These are phyloP conservation scores for Paspalum vaginatum DNA, from an alignment of 176 grass and related monocot species.

Conservation along the genomic window DNA sequence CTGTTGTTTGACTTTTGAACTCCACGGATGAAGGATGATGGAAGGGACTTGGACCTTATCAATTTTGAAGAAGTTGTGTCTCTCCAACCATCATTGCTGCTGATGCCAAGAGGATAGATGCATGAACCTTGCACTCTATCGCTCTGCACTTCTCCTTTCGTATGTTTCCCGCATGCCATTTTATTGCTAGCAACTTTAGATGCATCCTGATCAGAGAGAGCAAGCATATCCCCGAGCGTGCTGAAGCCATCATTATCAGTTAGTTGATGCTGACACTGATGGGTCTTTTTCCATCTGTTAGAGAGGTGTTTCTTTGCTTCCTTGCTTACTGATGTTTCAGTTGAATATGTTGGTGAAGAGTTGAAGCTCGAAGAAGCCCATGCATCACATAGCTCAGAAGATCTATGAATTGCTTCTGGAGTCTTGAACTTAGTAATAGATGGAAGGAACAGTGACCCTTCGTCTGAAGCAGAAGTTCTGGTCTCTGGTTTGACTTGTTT, in stretches of 20 bases:
- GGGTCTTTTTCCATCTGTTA: slow-evolving; percentile 76
- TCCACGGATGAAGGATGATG: slow-evolving; percentile 48
- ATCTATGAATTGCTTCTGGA: slow-evolving; percentile 46
- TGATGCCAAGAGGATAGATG: slow-evolving; percentile 51
- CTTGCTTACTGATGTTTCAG: slow-evolving; percentile 75
- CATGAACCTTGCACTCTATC: slow-evolving; percentile 39
- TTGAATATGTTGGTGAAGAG: slow-evolving; percentile 56
- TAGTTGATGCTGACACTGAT: slow-evolving; percentile 45
- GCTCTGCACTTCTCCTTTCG: slow-evolving; percentile 39
- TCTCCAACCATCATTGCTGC: slow-evolving; percentile 68
- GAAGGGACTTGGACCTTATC: slow-evolving; percentile 74
- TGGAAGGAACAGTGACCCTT: slow-evolving; percentile 40
- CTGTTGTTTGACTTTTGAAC: slow-evolving; percentile 60
- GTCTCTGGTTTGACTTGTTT: slow-evolving; percentile 49
- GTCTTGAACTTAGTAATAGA: slow-evolving; percentile 46
- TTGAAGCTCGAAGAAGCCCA: slow-evolving; percentile 55
- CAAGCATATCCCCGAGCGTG: slow-evolving; percentile 81
- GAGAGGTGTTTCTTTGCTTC: slow-evolving; percentile 91
- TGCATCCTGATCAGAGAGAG: slow-evolving; percentile 62
- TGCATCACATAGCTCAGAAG: slow-evolving; percentile 56
- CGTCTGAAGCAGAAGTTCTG: slow-evolving; percentile 36
- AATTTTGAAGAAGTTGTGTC: slow-evolving; percentile 56
- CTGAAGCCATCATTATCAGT: slow-evolving; percentile 40
- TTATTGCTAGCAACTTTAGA: slow-evolving; percentile 26
- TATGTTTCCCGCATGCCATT: slow-evolving; percentile 28